These are phyloP conservation scores for Pyrenophora graminea DNA, from an alignment of 2,329 filamentous ascomycete genomes.

Conservation along the genomic window DNA sequence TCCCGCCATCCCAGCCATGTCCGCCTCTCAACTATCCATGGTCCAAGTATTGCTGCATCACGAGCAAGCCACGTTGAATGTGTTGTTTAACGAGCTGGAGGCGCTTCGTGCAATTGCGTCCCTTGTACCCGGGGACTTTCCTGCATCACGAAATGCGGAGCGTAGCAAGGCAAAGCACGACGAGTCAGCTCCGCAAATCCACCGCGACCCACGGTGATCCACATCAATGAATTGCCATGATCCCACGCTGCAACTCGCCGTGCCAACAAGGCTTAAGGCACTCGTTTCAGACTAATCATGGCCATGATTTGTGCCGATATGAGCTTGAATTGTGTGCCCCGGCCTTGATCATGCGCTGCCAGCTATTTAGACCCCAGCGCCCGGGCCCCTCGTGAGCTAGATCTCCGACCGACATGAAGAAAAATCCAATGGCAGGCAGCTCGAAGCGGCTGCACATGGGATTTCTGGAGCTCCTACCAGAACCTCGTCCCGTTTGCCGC, in stretches of 20 bases:
- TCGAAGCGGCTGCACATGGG: constrained; percentile 2
- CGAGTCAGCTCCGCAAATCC: neutral
- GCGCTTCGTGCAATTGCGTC: constrained; percentile 4
- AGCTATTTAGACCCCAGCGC: neutral
- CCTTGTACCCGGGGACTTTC: neutral
- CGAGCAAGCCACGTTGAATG: constrained; percentile 1
- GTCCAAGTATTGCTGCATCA: constrained; percentile 3
- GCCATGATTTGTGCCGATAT: neutral
- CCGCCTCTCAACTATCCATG: constrained; percentile 1
- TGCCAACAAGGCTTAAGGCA: neutral
- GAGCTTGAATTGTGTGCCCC: neutral
- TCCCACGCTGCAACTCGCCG: neutral
- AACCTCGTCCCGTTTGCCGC: constrained; percentile 7
- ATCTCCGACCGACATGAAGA: constrained; percentile 2
- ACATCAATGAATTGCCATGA: neutral
- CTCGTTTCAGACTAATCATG: neutral
- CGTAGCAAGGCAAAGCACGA: neutral
- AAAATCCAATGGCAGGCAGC: neutral
- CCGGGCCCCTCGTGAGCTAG: neutral
- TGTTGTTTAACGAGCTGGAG: neutral
- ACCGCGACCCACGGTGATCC: neutral
- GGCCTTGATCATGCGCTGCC: constrained; percentile 3
- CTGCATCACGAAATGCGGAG: constrained; percentile 5
- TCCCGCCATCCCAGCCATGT: constrained; percentile 5
- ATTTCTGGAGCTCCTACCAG: constrained; percentile 5